Evolutionary conservation across 2,329 filamentous ascomycete species (phyloP), one percentile per base, ranked within the genome.

Genomic region (Pseudocercospora pini-densiflorae): DNA sequence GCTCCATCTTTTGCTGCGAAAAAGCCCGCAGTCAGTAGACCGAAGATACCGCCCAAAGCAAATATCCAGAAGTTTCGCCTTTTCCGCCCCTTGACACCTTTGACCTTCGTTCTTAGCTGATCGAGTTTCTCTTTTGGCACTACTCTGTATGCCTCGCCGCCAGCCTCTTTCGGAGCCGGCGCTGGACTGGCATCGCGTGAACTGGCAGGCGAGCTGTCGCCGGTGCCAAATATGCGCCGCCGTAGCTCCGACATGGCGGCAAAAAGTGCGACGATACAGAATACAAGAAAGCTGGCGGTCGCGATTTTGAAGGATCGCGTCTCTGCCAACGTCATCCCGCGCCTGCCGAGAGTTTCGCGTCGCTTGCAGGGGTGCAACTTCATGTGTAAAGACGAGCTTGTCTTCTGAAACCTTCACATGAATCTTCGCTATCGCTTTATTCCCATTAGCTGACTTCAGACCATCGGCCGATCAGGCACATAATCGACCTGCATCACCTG

Each of bases 21-120:
- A 79, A 97, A 93, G 31, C 93, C 90, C 1, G 95, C 95, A 2
- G 90, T 85, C n/a, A 97, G 82, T 63, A 99, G 86, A 12, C 95
- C 95, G 73, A 95, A 94, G n/a, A 99, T 75, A 47, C 93, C 92
- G 33, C 95, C 95, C 21, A 99, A 84, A 9, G 90, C 82, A 79
- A 99, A 98, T 29, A 97, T 91, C 75, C 96, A 88, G 2, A 90
- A 89, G 79, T 88, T 92, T 68, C 90, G 88, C 72, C 92, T 88
- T 81, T 94, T 96, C 63, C 75, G 80, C 24, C 72, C 79, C 72
- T 64, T 65, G 21, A 64, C 47, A 21, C 84, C 77, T 62, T 76
- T 74, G 43, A 73, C 73, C 8, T 74, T 71, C 51, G 75, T 71
- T 23, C 61, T 75, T 65, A 82, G 76, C 68, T 81, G 79, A 61